phyloP scores from a whole-genome alignment of 164 flowering plant genomes.

The Vitis amurensis region DNA sequence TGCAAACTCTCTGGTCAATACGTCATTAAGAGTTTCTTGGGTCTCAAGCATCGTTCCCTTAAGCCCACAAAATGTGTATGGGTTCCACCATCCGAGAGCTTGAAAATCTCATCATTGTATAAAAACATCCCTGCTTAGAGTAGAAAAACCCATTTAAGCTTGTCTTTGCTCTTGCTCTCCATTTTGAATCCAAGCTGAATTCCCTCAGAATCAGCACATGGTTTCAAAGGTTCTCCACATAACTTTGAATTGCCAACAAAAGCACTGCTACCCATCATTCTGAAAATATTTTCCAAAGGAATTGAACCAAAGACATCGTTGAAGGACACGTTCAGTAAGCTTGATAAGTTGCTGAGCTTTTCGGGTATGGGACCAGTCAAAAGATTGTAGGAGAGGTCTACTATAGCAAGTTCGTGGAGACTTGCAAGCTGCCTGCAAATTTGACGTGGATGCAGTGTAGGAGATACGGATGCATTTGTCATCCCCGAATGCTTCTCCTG shows the following conservation, averaged over 20 bases:
- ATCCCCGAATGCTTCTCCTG: slow-evolving; percentile 96
- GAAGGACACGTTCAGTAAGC: slow-evolving; percentile 66
- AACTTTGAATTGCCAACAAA: slow-evolving; percentile 71
- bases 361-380: slow-evolving; percentile 63
- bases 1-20: too few relatives aligned
- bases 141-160: slow-evolving; percentile 48
- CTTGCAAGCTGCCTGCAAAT: slow-evolving; percentile 57
- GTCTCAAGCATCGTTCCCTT: too few relatives aligned
- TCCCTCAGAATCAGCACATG: slow-evolving; percentile 48
- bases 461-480: slow-evolving; percentile 90
- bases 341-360: slow-evolving; percentile 47
- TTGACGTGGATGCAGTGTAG: slow-evolving; percentile 75
- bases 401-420: slow-evolving; percentile 40
- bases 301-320: slow-evolving; percentile 74
- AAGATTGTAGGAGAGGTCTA: slow-evolving; percentile 66
- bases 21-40: too few relatives aligned
- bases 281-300: slow-evolving; percentile 50
- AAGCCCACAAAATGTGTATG: too few relatives aligned
- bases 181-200: slow-evolving; percentile 26
- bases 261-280: slow-evolving; percentile 60
- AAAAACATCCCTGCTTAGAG: slow-evolving; percentile 43
- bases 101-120: not conserved
- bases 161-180: slow-evolving; percentile 43
- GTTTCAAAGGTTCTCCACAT: slow-evolving; percentile 73
- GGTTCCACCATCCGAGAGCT: too few relatives aligned